These are phyloP conservation scores for Hymenoscyphus salicellus DNA, from an alignment of 2,329 filamentous ascomycete species.

Conservation along the genomic window DNA sequence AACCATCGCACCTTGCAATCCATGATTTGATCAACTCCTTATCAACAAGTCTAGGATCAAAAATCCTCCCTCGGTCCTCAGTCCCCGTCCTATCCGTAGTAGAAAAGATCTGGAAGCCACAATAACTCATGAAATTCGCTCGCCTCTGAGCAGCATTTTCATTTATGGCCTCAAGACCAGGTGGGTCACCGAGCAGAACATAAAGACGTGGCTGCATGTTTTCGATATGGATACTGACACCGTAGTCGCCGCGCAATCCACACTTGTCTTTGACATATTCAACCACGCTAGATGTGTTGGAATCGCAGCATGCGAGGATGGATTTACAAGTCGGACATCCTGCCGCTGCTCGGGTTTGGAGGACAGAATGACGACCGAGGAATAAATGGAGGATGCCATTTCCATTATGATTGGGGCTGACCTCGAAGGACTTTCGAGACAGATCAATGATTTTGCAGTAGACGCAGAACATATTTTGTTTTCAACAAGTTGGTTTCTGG, in stretches of 20 bases:
- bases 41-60: neutral
- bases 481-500: neutral
- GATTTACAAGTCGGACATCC: neutral
- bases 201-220: neutral
- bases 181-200: neutral
- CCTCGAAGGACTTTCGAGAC: neutral
- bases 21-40: neutral
- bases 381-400: neutral
- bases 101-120: neutral
- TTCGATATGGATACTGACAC: neutral
- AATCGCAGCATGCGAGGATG: neutral
- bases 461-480: neutral
- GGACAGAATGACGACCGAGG: neutral
- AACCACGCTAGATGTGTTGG: neutral
- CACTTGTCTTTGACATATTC: neutral
- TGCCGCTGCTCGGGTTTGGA: neutral
- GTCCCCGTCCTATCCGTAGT: neutral
- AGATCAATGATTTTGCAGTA: neutral
- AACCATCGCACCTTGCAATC: neutral
- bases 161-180: neutral
- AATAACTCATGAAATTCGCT: neutral
- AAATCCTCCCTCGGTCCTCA: neutral
- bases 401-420: neutral
- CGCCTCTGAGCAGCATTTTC: neutral
- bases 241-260: slow-evolving; percentile 1